phyloP scores from a whole-genome alignment of 805 yeast genomes.

The Soucietia sequanensis region DNA sequence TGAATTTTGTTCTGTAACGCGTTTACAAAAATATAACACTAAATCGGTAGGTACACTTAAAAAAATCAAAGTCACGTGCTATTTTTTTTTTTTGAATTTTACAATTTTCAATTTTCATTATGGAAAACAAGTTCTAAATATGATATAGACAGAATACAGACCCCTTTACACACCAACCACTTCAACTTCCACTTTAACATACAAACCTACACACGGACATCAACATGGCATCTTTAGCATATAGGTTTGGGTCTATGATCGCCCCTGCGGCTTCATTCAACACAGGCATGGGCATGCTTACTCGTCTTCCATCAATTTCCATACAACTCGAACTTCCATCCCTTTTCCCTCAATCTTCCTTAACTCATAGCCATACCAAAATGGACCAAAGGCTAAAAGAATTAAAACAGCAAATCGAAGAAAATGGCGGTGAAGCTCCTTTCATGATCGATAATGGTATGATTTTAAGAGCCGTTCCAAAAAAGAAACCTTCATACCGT shows the following conservation, averaged over 20 bases:
- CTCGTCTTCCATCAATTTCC: conserved; percentile 13
- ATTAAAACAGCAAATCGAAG: conserved; percentile 39
- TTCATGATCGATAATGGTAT: conserved; percentile 62
- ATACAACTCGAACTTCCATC: conserved; percentile 3
- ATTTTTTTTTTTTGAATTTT: too few species aligned
- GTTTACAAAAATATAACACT: too few species aligned
- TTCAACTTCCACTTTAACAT: too few species aligned
- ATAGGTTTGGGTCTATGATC: not conserved
- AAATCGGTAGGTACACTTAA: too few species aligned
- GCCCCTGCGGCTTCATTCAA: conserved; percentile 8
- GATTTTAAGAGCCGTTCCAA: conserved; percentile 83
- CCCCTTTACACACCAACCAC: too few species aligned
- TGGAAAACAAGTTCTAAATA: too few species aligned
- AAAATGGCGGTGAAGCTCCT: conserved; percentile 28
- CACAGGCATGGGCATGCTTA: conserved; percentile 10
- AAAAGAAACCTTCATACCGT: conserved; percentile 86
- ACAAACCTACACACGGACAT: too few species aligned
- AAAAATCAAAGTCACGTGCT: too few species aligned
- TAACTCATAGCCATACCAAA: too few species aligned
- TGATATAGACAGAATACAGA: too few species aligned
- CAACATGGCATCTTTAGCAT: not conserved
- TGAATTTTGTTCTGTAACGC: too few species aligned
- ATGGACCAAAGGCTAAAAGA: conserved; percentile 31
- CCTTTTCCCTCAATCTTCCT: not conserved
- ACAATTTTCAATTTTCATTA: too few species aligned